These are phyloP conservation scores for Magnaporthiopsis incrustans DNA, from an alignment of 2,329 filamentous ascomycete species.

Conservation along the genomic window DNA sequence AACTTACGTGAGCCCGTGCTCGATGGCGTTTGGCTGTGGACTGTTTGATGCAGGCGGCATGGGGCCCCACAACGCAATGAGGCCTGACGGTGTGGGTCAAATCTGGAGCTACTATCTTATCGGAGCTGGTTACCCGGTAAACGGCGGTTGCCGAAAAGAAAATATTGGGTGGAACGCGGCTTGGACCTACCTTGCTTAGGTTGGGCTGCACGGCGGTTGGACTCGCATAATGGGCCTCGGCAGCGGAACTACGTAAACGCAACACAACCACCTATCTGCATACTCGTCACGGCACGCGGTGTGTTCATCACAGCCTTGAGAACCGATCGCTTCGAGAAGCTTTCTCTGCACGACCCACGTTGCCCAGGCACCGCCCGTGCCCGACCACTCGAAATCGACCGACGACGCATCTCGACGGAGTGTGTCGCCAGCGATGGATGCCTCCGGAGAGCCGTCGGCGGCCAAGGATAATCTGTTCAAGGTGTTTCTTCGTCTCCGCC, in stretches of 20 bases:
- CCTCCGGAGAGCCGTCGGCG: conserved; percentile 14
- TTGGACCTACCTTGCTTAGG: not conserved
- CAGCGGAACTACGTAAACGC: not conserved
- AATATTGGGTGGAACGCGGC: not conserved
- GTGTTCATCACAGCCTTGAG: not conserved
- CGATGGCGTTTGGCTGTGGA: not conserved
- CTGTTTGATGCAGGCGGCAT: not conserved
- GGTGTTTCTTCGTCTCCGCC: conserved; percentile 79
- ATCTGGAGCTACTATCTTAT: not conserved
- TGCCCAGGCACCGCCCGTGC: not conserved
- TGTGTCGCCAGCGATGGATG: conserved; percentile 26
- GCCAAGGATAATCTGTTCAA: conserved; percentile 63
- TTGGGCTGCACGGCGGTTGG: not conserved
- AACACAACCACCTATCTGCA: not conserved
- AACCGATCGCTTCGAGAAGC: not conserved
- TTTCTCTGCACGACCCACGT: not conserved
- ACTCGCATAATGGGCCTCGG: not conserved
- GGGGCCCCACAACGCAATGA: not conserved
- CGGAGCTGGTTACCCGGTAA: not conserved
- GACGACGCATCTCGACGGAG: not conserved
- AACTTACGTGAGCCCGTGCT: not conserved
- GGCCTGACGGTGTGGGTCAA: not conserved
- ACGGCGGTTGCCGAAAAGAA: not conserved
- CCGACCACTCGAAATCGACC: not conserved
- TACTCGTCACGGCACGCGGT: not conserved